Evolutionary conservation across 257 asterid genomes (phyloP), one percentile per base, ranked within the genome.

Genomic region (Fraxinus anomala): DNA sequence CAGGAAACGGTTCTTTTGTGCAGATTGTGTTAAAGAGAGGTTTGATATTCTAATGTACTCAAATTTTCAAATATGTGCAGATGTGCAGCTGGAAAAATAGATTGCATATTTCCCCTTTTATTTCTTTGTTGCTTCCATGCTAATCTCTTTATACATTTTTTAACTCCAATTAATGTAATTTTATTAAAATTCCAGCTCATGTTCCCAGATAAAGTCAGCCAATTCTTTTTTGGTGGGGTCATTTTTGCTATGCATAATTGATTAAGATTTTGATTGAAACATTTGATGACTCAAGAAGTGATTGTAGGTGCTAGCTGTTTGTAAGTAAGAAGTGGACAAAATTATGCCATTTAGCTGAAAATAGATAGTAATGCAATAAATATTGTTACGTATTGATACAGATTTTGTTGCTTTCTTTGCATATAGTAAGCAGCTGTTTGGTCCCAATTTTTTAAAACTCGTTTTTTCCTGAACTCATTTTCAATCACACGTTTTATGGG

Each of bases 1-100:
- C 87, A 89, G 85, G 81, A 93, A 89, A 42, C 97, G 89, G n/a
- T 89, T 82, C 88, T 96, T 92, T 80, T 93, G 99, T 78, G 56
- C 80, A 70, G 91, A 79, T 34, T 96, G 99, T 72, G 82, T 96
- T 61, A 89, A 91, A 83, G 89, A 89, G 73, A 90, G 99, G 98
- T 96, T 36, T 71, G 85, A 73, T 70, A 5, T 73, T 75, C 79
- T 31, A 63, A 12, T 79, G 67, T 75, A 47, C 72, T 37, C 77
- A 40, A 28, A 65, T 59, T 23, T 21, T 66, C 19, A 24, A 36
- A 11, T 47, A 75, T 56, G 21, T 71, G 61, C 34, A 66, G 54
- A 30, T 54, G 40, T 42, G 19, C 78, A 17, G 17, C 63, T 71
- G 65, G 61, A 39, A 37, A 39, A 63, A 24, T 26, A 10, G 17